phyloP scores from a whole-genome alignment of 1,139 yeast species.

The Zhuliangozyma blackwelliae region DNA sequence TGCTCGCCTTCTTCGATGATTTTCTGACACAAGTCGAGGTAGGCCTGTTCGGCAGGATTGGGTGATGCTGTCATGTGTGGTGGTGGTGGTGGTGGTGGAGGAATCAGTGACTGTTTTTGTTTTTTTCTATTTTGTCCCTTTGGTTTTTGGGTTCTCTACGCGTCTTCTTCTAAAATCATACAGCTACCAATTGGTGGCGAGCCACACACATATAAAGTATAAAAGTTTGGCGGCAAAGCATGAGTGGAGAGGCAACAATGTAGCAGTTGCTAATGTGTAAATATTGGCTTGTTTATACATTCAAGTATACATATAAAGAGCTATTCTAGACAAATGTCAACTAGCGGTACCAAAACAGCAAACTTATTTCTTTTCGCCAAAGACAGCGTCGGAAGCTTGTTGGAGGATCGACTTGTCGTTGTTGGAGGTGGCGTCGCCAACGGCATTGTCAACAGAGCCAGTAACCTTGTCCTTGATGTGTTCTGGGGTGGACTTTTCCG shows the following conservation, averaged over 20 bases:
- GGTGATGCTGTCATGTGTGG: conserved; percentile 24
- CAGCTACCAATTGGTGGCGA: too few relatives aligned
- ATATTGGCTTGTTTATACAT: too few relatives aligned
- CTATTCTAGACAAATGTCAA: not conserved
- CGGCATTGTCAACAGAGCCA: conserved; percentile 31
- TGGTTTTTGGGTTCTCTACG: too few relatives aligned
- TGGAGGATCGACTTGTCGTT: conserved; percentile 38
- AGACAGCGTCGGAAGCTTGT: conserved; percentile 38
- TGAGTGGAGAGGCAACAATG: too few relatives aligned
- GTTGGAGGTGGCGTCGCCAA: conserved; percentile 31
- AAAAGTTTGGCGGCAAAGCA: too few relatives aligned
- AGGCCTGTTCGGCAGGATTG: conserved; percentile 70
- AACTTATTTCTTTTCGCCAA: conserved; percentile 18
- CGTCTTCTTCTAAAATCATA: too few relatives aligned
- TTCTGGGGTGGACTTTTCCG: conserved; percentile 37
- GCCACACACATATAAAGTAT: too few relatives aligned
- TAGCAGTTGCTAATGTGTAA: too few relatives aligned
- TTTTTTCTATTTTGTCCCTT: too few relatives aligned
- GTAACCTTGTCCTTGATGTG: conserved; percentile 35
- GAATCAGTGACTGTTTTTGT: too few relatives aligned
- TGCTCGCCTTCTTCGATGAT: conserved; percentile 83
- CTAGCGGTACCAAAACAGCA: not conserved
- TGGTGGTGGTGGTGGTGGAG: not conserved
- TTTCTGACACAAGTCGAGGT: conserved; percentile 71
- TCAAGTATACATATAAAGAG: too few relatives aligned